A percentile compares a stretch with the other conserved stretches of the same genome.
These are phyloP conservation scores for Massospora cicadina DNA, from an alignment of 371 early-diverging fungal species.

Conservation along the genomic window DNA sequence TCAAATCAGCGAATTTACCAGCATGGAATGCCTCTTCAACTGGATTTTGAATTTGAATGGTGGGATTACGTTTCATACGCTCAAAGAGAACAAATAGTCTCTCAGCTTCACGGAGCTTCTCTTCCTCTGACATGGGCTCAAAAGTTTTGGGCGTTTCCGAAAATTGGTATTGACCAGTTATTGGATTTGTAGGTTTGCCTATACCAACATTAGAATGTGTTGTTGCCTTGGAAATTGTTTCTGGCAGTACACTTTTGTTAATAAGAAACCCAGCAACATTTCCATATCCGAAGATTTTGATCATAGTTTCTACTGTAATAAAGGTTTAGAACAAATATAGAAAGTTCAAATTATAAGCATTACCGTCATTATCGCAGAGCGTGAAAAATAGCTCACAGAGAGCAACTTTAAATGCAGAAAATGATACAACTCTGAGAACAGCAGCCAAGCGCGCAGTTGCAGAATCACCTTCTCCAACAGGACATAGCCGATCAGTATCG, in stretches of 20 bases:
- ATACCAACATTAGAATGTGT: slow-evolving; percentile 9
- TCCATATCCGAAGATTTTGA: slow-evolving; percentile 74
- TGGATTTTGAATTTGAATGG: slow-evolving; percentile 3
- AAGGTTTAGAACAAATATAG: neutral
- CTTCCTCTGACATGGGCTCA: slow-evolving; percentile 83
- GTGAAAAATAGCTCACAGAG: slow-evolving; percentile 54
- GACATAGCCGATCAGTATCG: slow-evolving; percentile 40
- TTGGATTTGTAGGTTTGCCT: slow-evolving; percentile 46
- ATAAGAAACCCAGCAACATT: slow-evolving; percentile 79
- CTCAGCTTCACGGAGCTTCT: slow-evolving; percentile 88
- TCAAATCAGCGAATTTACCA: slow-evolving; percentile 1
- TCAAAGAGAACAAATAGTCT: slow-evolving; percentile 82
- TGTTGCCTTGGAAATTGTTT: slow-evolving; percentile 14
- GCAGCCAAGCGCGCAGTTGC: slow-evolving; percentile 46
- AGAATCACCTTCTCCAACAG: slow-evolving; percentile 48
- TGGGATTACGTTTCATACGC: slow-evolving; percentile 38
- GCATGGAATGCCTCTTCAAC: neutral
- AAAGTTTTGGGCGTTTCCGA: slow-evolving; percentile 30
- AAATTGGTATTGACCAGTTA: slow-evolving; percentile 52
- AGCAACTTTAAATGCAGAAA: slow-evolving; percentile 40
- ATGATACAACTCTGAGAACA: slow-evolving; percentile 47
- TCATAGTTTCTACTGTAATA: slow-evolving; percentile 39
- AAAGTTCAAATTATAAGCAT: neutral
- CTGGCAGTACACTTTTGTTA: slow-evolving; percentile 40
- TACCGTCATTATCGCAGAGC: slow-evolving; percentile 63